These are phyloP conservation scores for Luzula sylvatica DNA, from an alignment of 176 grass and related monocot species.

Conservation along the genomic window DNA sequence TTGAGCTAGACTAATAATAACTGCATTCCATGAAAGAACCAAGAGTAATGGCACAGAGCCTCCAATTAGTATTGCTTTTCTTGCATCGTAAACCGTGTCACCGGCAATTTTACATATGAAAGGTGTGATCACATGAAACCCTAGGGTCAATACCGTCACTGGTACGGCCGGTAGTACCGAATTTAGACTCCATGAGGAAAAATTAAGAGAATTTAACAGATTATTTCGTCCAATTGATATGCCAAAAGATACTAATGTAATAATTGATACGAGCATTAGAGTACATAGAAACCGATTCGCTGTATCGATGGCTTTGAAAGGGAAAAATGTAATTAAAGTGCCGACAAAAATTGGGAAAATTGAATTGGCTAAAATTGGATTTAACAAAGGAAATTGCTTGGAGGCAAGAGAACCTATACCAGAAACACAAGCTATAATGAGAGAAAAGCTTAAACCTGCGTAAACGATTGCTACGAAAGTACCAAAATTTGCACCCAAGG, in stretches of 20 bases:
- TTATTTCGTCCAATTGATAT: constrained; percentile 44
- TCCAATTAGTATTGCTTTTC: constrained; percentile 57
- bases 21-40: constrained; percentile 78
- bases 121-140: constrained; percentile 77
- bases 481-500: constrained; percentile 35
- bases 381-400: constrained; percentile 38
- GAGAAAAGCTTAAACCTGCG: constrained; percentile 67
- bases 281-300: constrained; percentile 50
- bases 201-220: constrained; percentile 37
- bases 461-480: constrained; percentile 43
- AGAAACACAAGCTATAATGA: constrained; percentile 53
- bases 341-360: constrained; percentile 52
- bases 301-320: constrained; percentile 56
- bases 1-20: constrained; percentile 53
- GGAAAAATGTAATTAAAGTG: constrained; percentile 55
- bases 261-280: constrained; percentile 61
- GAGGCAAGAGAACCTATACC: constrained; percentile 52
- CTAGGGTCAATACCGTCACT: constrained; percentile 54
- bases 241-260: constrained; percentile 42
- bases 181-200: constrained; percentile 39
- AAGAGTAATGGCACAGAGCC: constrained; percentile 60
- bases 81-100: constrained; percentile 51
- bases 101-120: constrained; percentile 84
- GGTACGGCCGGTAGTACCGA: constrained; percentile 48
- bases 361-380: constrained; percentile 30